Percentiles rank a stretch among this genome's conserved stretches.
Conservation (phyloP, 305 asterid species). For the Striga hermonthica region DNA sequence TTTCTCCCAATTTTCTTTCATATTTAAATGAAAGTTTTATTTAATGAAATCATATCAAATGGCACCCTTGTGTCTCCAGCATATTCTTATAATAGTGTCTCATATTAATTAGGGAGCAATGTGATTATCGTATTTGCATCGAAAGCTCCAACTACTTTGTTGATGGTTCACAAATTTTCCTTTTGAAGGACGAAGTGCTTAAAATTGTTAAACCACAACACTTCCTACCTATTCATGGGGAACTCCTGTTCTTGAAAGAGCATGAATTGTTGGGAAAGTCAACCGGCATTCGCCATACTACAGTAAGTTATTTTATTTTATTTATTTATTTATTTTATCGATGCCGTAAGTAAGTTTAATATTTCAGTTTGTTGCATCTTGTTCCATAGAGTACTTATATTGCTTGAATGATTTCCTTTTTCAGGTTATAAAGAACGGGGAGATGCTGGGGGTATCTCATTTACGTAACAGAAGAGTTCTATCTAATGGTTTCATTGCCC, state of each 20-base stretch:
- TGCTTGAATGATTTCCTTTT: constrained; percentile 18
- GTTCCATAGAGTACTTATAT: constrained; percentile 18
- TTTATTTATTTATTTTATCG: not conserved
- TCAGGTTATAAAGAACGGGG: constrained; percentile 98
- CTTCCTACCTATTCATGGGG: constrained; percentile 98
- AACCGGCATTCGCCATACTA: constrained; percentile 88
- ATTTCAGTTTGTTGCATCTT: constrained; percentile 20
- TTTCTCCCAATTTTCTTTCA: too few relatives aligned
- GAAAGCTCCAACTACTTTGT: constrained; percentile 16
- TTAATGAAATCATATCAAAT: constrained; percentile 2
- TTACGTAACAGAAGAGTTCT: constrained; percentile 88
- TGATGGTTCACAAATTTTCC: constrained; percentile 28
- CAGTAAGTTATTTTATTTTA: constrained; percentile 52
- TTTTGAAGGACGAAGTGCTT: constrained; percentile 86
- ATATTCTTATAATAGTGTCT: constrained; percentile 21
- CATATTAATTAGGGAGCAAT: constrained; percentile 8
- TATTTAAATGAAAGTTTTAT: not conserved
- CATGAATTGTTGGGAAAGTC: constrained; percentile 93
- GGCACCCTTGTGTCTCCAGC: constrained; percentile 15
- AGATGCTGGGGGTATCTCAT: constrained; percentile 99
- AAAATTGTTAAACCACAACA: constrained; percentile 98
- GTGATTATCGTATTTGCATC: constrained; percentile 4
- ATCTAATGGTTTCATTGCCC: constrained; percentile 82
- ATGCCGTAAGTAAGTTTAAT: constrained; percentile 4
- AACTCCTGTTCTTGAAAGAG: constrained; percentile 95